Evolutionary conservation across 345 rosid genomes (phyloP).

Genomic region (Clarkia xantiana): DNA sequence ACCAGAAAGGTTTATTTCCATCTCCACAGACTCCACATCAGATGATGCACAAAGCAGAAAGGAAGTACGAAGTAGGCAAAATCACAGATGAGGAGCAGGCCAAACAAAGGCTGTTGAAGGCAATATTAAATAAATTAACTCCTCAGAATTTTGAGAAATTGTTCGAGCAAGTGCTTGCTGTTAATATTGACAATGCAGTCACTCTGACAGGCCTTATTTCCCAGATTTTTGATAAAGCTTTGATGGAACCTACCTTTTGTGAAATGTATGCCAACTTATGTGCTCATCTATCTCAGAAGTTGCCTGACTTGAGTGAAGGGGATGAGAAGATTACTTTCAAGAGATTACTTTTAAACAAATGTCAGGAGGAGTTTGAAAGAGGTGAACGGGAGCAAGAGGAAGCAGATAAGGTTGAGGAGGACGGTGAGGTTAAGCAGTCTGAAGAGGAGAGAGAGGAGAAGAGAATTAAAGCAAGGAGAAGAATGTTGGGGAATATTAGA

Average conservation of each 20-base stretch:
- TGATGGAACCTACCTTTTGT: slow-evolving; percentile 96
- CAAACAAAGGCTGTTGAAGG: slow-evolving; percentile 82
- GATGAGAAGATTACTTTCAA: slow-evolving; percentile 69
- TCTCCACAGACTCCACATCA: slow-evolving; percentile 75
- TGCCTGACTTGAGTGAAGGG: slow-evolving; percentile 63
- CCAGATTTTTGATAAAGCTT: slow-evolving; percentile 94
- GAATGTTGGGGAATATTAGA: slow-evolving; percentile 92
- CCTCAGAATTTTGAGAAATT: slow-evolving; percentile 95
- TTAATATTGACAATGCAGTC: slow-evolving; percentile 60
- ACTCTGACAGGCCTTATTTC: slow-evolving; percentile 74
- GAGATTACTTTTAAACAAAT: slow-evolving; percentile 79
- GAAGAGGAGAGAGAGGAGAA: slow-evolving; percentile 81
- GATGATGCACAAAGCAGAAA: slow-evolving; percentile 92
- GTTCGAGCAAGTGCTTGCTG: slow-evolving; percentile 78
- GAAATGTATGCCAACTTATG: slow-evolving; percentile 96
- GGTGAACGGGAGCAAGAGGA: slow-evolving; percentile 88
- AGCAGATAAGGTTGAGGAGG: slow-evolving; percentile 74
- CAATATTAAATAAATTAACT: slow-evolving; percentile 83
- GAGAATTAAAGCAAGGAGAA: slow-evolving; percentile 71
- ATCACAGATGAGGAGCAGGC: slow-evolving; percentile 64
- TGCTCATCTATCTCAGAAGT: slow-evolving; percentile 42
- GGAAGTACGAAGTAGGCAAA: slow-evolving; percentile 74
- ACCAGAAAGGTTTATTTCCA: slow-evolving; percentile 66
- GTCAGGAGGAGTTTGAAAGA: slow-evolving; percentile 95
- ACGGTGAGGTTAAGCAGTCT: slow-evolving; percentile 61